phyloP scores from a whole-genome alignment of 2,329 filamentous ascomycete genomes.

The Blumeriella jaapii region DNA sequence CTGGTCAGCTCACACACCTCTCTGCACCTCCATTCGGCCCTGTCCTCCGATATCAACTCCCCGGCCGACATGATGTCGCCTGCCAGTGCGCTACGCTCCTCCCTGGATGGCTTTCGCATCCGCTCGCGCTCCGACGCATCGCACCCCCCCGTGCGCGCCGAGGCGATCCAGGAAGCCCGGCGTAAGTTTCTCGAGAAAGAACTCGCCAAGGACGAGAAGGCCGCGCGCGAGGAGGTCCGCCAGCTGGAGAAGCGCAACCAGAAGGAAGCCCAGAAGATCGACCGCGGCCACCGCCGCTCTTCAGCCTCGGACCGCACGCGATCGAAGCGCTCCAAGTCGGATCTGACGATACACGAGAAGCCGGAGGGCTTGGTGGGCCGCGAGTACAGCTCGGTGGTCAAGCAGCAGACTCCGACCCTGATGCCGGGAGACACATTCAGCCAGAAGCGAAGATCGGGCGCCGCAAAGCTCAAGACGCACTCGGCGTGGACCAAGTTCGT shows the following conservation, averaged over 20 bases:
- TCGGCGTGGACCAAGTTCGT: constrained; percentile 52
- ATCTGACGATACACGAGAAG: constrained; percentile 23
- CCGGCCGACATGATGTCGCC: constrained; percentile 25
- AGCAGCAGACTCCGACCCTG: constrained; percentile 3
- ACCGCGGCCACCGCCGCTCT: constrained; percentile 28
- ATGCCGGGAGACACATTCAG: constrained; percentile 5
- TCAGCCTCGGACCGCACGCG: constrained; percentile 32
- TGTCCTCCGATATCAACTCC: constrained; percentile 18
- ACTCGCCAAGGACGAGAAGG: constrained; percentile 49
- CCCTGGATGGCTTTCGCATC: constrained; percentile 49
- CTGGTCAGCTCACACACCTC: constrained; percentile 21
- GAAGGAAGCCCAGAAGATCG: constrained; percentile 42
- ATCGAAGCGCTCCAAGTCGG: constrained; percentile 29
- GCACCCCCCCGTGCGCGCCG: constrained; percentile 42
- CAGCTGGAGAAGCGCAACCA: constrained; percentile 47
- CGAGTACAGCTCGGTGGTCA: constrained; percentile 12
- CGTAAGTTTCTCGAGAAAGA: constrained; percentile 53
- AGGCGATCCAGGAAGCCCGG: constrained; percentile 48
- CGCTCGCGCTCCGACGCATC: constrained; percentile 49
- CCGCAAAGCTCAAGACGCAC: constrained; percentile 45
- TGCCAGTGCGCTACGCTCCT: constrained; percentile 44
- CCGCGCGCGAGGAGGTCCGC: constrained; percentile 45
- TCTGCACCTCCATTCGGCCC: constrained; percentile 12
- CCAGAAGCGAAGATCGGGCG: constrained; percentile 4
- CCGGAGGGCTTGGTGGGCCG: constrained; percentile 13